phyloP scores from a whole-genome alignment of 495 filamentous ascomycete genomes.

The Annulohypoxylon stygium region DNA sequence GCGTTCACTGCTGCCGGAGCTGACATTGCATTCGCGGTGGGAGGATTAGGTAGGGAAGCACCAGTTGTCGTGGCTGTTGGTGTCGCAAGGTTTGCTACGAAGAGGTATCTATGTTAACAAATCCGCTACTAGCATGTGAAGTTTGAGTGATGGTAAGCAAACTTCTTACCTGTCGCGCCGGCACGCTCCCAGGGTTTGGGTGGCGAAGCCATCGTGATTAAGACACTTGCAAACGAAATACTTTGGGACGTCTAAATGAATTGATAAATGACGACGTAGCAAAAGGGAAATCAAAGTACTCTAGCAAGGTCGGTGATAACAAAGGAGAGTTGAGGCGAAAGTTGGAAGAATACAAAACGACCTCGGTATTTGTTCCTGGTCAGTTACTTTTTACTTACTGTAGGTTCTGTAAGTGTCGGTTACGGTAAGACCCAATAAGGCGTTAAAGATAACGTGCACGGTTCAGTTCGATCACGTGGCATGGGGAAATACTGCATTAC shows the following conservation, averaged over 20 bases:
- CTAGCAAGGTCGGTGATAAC: conserved; percentile 2
- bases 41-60: conserved; percentile 46
- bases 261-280: conserved; percentile 12
- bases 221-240: conserved; percentile 27
- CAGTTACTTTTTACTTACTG: not conserved
- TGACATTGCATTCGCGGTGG: conserved; percentile 55
- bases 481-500: not conserved
- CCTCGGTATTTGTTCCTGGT: conserved; percentile 32
- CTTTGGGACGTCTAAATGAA: conserved; percentile 45
- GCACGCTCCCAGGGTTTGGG: conserved; percentile 96
- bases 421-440: conserved; percentile 26
- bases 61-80: conserved; percentile 56
- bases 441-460: conserved; percentile 6
- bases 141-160: conserved; percentile 6
- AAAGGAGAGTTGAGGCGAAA: conserved; percentile 10
- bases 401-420: conserved; percentile 1
- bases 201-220: conserved; percentile 73
- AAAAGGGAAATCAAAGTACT: not conserved
- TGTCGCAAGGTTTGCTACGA: conserved; percentile 57
- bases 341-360: conserved; percentile 12
- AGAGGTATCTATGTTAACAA: conserved; percentile 9
- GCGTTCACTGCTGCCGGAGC: conserved; percentile 61
- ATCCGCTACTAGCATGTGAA: conserved; percentile 41
- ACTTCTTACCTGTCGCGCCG: conserved; percentile 68
- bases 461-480: not conserved